Percentiles rank a stretch among this genome's conserved stretches.
Conservation (phyloP, 176 grass and related monocot species). For the Avena sativa region DNA sequence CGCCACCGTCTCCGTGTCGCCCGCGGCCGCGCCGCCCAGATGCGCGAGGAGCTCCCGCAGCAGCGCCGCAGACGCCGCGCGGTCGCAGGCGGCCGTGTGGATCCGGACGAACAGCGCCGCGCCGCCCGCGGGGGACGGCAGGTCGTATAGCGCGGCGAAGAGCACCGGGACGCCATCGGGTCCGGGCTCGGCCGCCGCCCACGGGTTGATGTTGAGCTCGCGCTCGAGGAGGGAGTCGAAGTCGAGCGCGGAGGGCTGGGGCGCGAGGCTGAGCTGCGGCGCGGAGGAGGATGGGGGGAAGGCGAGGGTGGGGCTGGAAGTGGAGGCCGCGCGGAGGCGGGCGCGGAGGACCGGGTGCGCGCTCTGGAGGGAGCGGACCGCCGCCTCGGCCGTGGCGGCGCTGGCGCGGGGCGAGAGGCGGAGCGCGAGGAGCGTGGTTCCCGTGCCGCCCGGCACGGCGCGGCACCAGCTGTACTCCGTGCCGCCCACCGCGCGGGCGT, state of each 20-base stretch:
- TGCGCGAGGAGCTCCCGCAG: slow-evolving; percentile 59
- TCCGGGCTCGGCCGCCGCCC: slow-evolving; percentile 35
- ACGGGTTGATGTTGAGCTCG: slow-evolving; percentile 86
- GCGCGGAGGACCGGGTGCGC: slow-evolving; percentile 71
- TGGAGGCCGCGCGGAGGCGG: slow-evolving; percentile 44
- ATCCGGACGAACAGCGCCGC: slow-evolving; percentile 65
- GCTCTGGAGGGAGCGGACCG: slow-evolving; percentile 52
- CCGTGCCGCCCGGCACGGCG: slow-evolving; percentile 81
- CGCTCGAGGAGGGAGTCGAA: slow-evolving; percentile 77
- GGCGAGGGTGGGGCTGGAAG: slow-evolving; percentile 49
- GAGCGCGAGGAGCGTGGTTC: slow-evolving; percentile 72
- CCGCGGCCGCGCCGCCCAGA: slow-evolving; percentile 41
- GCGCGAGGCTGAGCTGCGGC: slow-evolving; percentile 21
- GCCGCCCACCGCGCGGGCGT: slow-evolving; percentile 47
- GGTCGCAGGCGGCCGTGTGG: slow-evolving; percentile 81
- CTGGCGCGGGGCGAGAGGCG: slow-evolving; percentile 47
- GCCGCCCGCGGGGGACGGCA: slow-evolving; percentile 10
- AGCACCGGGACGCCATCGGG: slow-evolving; percentile 48
- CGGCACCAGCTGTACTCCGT: slow-evolving; percentile 78
- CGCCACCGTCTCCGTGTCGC: slow-evolving; percentile 39
- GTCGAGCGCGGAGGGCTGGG: slow-evolving; percentile 21
- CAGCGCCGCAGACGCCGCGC: slow-evolving; percentile 50
- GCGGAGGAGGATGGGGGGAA: slow-evolving; percentile 31
- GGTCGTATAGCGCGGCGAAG: slow-evolving; percentile 70
- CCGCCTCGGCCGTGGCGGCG: slow-evolving; percentile 25